These are phyloP conservation scores for Thamnidium elegans DNA, from an alignment of 192 early-diverging fungal species.

Conservation along the genomic window DNA sequence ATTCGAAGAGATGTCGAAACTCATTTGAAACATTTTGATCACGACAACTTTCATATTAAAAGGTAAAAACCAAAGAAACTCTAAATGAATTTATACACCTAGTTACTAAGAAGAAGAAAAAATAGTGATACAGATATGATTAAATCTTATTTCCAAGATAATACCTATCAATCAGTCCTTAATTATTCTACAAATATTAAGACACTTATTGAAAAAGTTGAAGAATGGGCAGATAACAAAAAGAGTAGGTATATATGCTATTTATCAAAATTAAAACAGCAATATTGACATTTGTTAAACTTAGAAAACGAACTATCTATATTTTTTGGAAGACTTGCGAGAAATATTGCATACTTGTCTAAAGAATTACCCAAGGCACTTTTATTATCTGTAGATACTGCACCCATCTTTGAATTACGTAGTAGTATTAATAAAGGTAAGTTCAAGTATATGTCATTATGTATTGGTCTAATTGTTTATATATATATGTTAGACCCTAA, in stretches of 20 bases:
- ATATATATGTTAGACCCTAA: conserved; percentile 32
- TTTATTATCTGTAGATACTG: not conserved
- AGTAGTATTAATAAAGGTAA: conserved; percentile 31
- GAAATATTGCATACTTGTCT: conserved; percentile 23
- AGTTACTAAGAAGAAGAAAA: not conserved
- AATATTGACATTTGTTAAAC: not conserved
- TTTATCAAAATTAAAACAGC: not conserved
- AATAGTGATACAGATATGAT: conserved; percentile 14
- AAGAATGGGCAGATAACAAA: conserved; percentile 1
- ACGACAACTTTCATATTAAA: conserved; percentile 10
- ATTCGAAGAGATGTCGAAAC: conserved; percentile 13
- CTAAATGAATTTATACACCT: not conserved
- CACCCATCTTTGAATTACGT: conserved; percentile 8
- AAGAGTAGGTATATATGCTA: not conserved
- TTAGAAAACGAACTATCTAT: conserved; percentile 11
- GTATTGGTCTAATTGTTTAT: not conserved
- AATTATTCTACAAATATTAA: conserved; percentile 1
- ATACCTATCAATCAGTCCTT: not conserved
- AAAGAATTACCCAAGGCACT: conserved; percentile 21
- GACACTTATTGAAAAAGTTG: conserved; percentile 5
- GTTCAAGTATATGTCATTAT: not conserved
- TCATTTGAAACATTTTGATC: not conserved
- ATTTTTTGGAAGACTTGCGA: conserved; percentile 20
- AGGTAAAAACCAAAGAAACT: not conserved
- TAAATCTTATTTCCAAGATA: conserved; percentile 7